Conservation (phyloP, 2,329 filamentous ascomycete genomes). For the Pseudogymnoascus pannorum region DNA sequence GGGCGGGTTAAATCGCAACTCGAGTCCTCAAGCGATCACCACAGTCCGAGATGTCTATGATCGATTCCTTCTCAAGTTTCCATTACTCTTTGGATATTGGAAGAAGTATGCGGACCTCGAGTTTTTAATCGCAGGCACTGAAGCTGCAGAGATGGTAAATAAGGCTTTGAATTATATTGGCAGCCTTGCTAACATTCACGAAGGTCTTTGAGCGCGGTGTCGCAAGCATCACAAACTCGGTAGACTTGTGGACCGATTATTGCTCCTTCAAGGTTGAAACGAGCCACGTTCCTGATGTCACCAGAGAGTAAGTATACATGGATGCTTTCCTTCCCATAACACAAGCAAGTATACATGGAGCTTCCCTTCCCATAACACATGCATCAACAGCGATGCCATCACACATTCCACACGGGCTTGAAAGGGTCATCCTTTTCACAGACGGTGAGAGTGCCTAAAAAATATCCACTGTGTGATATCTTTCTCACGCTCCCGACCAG, state of each 20-base stretch:
- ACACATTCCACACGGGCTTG: constrained; percentile 14
- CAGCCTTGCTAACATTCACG: constrained; percentile 22
- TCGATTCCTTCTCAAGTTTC: constrained; percentile 87
- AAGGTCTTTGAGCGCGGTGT: constrained; percentile 94
- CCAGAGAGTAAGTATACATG: constrained; percentile 96
- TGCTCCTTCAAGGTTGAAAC: constrained; percentile 98
- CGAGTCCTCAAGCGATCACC: constrained; percentile 85
- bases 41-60: constrained; percentile 85
- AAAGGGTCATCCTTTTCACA: constrained; percentile 38
- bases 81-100: constrained; percentile 96
- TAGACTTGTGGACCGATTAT: constrained; percentile 96
- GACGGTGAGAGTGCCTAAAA: constrained; percentile 68
- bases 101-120: constrained; percentile 98
- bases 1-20: constrained; percentile 92
- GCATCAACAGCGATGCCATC: constrained; percentile 34
- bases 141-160: constrained; percentile 90
- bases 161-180: constrained; percentile 9
- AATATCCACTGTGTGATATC: constrained; percentile 49
- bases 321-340: constrained; percentile 61
- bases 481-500: constrained; percentile 61
- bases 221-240: constrained; percentile 84
- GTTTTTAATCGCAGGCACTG: constrained; percentile 92
- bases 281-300: constrained; percentile 85
- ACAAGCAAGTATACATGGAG: constrained; percentile 64
- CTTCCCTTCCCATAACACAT: constrained; percentile 60